Base-by-base conservation (phyloP, 2,329 filamentous ascomycete genomes). In the Cercospora zeae-maydis region DNA sequence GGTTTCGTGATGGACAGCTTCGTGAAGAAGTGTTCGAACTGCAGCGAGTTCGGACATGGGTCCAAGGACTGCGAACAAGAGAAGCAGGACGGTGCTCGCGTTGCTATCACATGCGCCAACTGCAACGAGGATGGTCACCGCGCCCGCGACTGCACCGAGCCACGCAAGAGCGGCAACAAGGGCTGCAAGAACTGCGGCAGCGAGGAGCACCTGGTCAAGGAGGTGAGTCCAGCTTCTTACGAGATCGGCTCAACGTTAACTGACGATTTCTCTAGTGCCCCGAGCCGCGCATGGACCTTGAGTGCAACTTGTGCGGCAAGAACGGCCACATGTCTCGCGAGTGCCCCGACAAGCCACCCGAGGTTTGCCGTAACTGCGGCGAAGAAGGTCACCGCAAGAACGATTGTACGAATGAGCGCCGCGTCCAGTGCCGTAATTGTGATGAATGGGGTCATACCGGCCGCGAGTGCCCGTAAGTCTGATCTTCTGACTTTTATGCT, bases 121-220 rank as follows among this genome's bases (percentile, higher is more conserved):
- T 85, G 82, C 67, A 75, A 80, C 21, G 73, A 81, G 64, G 61
- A 61, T 4, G 59, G 84, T 24, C 84, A 87, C 66, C 76, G 84
- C 68, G 78, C 83, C 60, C 81, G 83, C 36, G 86, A 89, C 60
- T 92, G 89, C 67, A 84, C 86, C 1, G 77, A 83, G 3, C 62
- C 76, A 30, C 86, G 83, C 73, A 83, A 81, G 68, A 83, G 85
- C 83, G 53, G 30, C 75, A 79, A 82, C 72, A 67, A 76, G 59
- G 68, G 73, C 19, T 75, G 74, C 62, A 70, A 69, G 62, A 76
- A 75, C 63, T 75, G 74, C 53, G 69, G 68, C 34, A 57, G 34
- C 8, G 63, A 68, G 37, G 69, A 73, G n/a, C 87, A 90, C 69
- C 86, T 86, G 70, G 81, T 83, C 37, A 81, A 81, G 49, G 86